phyloP scores from a whole-genome alignment of 805 yeast species.

The Lipomyces lipofer region DNA sequence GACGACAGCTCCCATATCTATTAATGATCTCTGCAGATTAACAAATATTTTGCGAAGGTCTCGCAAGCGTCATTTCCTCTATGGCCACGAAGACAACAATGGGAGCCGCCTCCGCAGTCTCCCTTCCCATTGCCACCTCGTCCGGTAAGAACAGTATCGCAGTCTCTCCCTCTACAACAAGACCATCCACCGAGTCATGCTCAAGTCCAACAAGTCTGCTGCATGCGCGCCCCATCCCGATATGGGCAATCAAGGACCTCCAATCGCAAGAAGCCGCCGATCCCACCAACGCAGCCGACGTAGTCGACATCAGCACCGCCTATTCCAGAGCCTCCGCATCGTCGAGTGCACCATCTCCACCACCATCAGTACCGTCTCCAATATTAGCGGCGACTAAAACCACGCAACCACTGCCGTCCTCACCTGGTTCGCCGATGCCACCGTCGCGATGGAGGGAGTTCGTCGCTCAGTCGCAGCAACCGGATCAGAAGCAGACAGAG shows the following conservation, averaged over 20 bases:
- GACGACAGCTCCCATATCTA: too few relatives aligned
- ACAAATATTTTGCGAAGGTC: too few relatives aligned
- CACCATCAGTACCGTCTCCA: constrained; percentile 20
- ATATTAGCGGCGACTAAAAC: constrained; percentile 23
- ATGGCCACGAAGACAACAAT: too few relatives aligned
- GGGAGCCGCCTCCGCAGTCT: too few relatives aligned
- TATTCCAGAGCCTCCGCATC: neutral
- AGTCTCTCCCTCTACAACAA: too few relatives aligned
- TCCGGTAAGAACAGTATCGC: too few relatives aligned
- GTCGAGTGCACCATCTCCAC: neutral
- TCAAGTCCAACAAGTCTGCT: constrained; percentile 9
- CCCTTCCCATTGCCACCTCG: too few relatives aligned
- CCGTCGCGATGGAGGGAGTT: constrained; percentile 18
- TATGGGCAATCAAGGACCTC: constrained; percentile 14
- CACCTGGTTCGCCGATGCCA: neutral
- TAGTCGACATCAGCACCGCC: neutral
- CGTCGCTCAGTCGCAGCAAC: constrained; percentile 13
- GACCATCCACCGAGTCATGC: too few relatives aligned
- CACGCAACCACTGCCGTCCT: neutral
- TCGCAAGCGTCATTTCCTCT: too few relatives aligned
- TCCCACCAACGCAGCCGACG: too few relatives aligned
- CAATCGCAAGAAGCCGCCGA: neutral
- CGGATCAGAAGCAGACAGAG: constrained; percentile 13
- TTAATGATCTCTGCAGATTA: too few relatives aligned
- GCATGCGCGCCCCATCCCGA: constrained; percentile 17